Evolutionary conservation across 495 filamentous ascomycete genomes (phyloP).

Genomic region (Glonium stellatum): DNA sequence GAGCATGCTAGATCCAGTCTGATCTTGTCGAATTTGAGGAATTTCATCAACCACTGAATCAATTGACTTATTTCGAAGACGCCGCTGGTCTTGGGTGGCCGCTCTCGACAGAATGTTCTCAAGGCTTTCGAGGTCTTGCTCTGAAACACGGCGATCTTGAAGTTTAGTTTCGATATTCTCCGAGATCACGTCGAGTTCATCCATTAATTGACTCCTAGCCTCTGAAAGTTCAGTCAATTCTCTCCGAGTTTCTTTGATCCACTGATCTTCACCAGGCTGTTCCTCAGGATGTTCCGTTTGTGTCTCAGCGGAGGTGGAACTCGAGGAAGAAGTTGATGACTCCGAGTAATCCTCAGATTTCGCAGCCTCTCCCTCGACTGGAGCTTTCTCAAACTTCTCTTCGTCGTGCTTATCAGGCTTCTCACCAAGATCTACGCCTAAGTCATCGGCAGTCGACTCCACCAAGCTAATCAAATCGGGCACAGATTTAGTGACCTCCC

Average conservation of each 20-base stretch:
- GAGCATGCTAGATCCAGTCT: slow-evolving; percentile 6
- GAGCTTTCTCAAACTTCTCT: slow-evolving; percentile 16
- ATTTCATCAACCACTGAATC: slow-evolving; percentile 14
- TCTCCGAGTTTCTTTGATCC: slow-evolving; percentile 21
- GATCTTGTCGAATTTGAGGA: slow-evolving; percentile 13
- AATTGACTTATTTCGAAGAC: slow-evolving; percentile 16
- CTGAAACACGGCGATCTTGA: slow-evolving; percentile 1
- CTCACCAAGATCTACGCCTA: slow-evolving; percentile 22
- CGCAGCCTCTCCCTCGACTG: slow-evolving; percentile 2
- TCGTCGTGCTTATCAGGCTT: slow-evolving; percentile 15
- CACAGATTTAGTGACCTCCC: slow-evolving; percentile 12
- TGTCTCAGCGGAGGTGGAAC: background rate
- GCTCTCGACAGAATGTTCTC: slow-evolving; percentile 8
- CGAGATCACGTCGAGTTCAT: slow-evolving; percentile 20
- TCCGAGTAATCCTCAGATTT: background rate
- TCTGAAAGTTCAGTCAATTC: slow-evolving; percentile 19
- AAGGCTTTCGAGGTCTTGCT: slow-evolving; percentile 5
- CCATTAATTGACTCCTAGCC: slow-evolving; percentile 14
- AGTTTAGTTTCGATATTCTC: slow-evolving; percentile 15
- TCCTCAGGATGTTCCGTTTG: background rate
- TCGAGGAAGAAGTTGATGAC: background rate
- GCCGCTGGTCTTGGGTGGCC: slow-evolving; percentile 4
- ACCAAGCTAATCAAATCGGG: slow-evolving; percentile 22
- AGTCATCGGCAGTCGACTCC: slow-evolving; percentile 25
- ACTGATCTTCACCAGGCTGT: slow-evolving; percentile 12